These are phyloP conservation scores for Leishmania turanica DNA, from an alignment of 208 protist genomes.

Conservation along the genomic window DNA sequence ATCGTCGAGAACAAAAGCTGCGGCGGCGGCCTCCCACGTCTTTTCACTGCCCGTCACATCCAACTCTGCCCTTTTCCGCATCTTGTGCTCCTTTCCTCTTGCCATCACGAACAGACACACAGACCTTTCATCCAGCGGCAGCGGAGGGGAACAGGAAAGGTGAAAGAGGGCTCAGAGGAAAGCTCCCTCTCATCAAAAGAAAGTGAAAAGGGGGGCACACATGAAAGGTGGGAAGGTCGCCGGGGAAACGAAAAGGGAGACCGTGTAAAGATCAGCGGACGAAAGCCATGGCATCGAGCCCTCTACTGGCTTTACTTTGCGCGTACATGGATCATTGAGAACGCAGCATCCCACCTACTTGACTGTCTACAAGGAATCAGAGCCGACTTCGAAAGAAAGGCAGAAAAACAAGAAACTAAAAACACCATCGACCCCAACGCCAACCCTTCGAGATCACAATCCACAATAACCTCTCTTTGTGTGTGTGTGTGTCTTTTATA, in stretches of 20 bases:
- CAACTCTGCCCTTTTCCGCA: neutral
- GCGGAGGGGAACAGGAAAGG: neutral
- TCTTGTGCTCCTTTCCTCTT: neutral
- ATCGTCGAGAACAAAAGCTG: neutral
- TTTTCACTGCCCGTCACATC: neutral
- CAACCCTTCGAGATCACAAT: conserved; percentile 1
- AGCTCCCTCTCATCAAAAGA: neutral
- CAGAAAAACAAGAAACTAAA: conserved; percentile 22
- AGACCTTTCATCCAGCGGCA: neutral
- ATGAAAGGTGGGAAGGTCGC: neutral
- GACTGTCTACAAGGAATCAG: neutral
- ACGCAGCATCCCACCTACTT: neutral
- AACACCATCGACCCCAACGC: conserved; percentile 1
- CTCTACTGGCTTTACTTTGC: neutral
- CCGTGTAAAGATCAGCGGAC: conserved; percentile 1
- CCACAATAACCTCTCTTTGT: neutral
- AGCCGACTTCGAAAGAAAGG: conserved; percentile 1
- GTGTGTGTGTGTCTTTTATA: neutral
- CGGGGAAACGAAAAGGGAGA: neutral
- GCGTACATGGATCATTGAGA: neutral
- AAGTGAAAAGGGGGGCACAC: neutral
- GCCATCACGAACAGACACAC: neutral
- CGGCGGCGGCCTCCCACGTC: neutral
- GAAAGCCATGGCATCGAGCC: neutral
- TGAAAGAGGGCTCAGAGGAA: neutral